phyloP scores from a whole-genome alignment of 495 filamentous ascomycete genomes.

The Tuber indicum region DNA sequence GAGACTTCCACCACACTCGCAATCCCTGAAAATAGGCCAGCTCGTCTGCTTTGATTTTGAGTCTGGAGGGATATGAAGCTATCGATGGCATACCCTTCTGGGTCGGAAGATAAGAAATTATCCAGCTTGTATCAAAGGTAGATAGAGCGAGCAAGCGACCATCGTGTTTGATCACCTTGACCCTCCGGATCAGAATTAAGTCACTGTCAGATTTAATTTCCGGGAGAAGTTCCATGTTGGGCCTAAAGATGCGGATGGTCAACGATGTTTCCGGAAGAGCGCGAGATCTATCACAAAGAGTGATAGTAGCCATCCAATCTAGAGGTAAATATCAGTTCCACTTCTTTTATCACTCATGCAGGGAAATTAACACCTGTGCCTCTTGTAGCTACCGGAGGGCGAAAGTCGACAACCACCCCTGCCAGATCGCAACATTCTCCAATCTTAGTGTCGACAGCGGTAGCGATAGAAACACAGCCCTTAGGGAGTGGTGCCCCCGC shows the following conservation, averaged over 20 bases:
- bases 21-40: conserved; percentile 23
- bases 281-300: conserved; percentile 31
- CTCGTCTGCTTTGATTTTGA: conserved; percentile 12
- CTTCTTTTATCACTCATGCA: background rate
- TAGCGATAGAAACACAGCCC: background rate
- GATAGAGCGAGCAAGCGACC: conserved; percentile 14
- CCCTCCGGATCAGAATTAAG: conserved; percentile 25
- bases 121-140: conserved; percentile 15
- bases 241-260: conserved; percentile 25
- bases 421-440: conserved; percentile 14
- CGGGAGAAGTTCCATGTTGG: conserved; percentile 24
- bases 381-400: conserved; percentile 18
- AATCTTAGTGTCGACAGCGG: background rate
- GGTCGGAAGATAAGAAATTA: conserved; percentile 18
- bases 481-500: background rate
- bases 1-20: conserved; percentile 24
- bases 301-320: conserved; percentile 36
- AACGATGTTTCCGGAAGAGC: conserved; percentile 14
- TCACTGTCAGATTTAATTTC: conserved; percentile 26
- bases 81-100: conserved; percentile 7
- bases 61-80: conserved; percentile 10
- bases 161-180: conserved; percentile 16
- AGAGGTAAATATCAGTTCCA: background rate
- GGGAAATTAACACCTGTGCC: conserved; percentile 21
- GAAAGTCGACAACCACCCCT: conserved; percentile 24